These are phyloP conservation scores for Wickerhamomyces mucosus DNA, from an alignment of 805 yeast species.

Conservation along the genomic window DNA sequence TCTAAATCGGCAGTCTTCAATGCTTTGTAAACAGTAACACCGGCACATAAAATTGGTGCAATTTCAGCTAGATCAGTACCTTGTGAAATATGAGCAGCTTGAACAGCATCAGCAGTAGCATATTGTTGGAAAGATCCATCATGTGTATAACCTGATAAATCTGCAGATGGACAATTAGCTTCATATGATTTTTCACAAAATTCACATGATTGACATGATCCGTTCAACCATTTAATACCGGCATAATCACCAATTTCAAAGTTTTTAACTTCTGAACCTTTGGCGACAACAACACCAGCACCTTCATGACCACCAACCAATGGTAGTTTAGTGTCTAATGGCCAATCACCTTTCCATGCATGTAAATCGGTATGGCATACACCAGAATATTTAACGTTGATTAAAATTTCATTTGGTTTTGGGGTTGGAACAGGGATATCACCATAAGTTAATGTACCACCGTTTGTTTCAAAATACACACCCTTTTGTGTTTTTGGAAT, in stretches of 20 bases:
- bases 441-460: conserved; percentile 38
- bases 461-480: conserved; percentile 39
- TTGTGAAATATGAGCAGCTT: conserved; percentile 70
- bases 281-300: conserved; percentile 54
- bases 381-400: conserved; percentile 55
- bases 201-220: conserved; percentile 54
- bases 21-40: conserved; percentile 86
- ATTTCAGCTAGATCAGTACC: conserved; percentile 65
- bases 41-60: conserved; percentile 84
- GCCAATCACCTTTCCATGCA: conserved; percentile 67
- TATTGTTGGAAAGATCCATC: conserved; percentile 90
- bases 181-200: conserved; percentile 43
- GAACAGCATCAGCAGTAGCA: conserved; percentile 79
- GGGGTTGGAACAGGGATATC: conserved; percentile 52
- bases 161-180: conserved; percentile 57
- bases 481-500: conserved; percentile 45
- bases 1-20: conserved; percentile 61
- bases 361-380: conserved; percentile 60
- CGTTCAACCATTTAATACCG: conserved; percentile 57
- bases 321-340: conserved; percentile 45
- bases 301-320: conserved; percentile 64
- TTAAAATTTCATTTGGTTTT: conserved; percentile 44
- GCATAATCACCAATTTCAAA: conserved; percentile 53
- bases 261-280: conserved; percentile 45
- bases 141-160: conserved; percentile 76